Base-by-base conservation (phyloP, 768 basidiomycete genomes). In the Tulasnella sp. region DNA sequence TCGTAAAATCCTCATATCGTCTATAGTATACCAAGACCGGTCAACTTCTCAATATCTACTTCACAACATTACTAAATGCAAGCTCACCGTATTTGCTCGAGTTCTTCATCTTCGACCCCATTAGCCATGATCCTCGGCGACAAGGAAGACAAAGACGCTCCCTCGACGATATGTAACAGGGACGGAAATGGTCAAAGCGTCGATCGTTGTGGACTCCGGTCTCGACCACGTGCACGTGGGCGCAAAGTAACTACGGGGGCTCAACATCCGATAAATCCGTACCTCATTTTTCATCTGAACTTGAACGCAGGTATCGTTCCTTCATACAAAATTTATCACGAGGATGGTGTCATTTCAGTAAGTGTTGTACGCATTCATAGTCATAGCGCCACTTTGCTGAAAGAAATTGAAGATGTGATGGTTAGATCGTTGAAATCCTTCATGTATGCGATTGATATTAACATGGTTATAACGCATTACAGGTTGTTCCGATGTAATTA, bases 1-100 rank as follows among this genome's bases (percentile, higher is more conserved):
- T 93, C 37, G 81, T 82, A 63, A 95, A 95, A 68, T 95, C 90
- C 65, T 92, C 85, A 69, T 92, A 93, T 54, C 85, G 86, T 57
- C 90, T 91, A 57, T 19, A 29, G 34, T 46, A 56, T 31, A 40
- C 39, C 50, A 33, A 62, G 20, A 65, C 58, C 52, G 55, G n/a
- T n/a, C n/a, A n/a, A n/a, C n/a, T n/a, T n/a, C n/a, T n/a, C n/a
- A n/a, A 24, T 39, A 29, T 25, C 47, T 16, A 15, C 3, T 24
- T 16, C 33, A 15, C 5, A 37, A 31, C 24, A 35, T 22, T 10
- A 6, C 39, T 33, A 27, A n/a, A 50, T 32, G 19, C 27, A 25
- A 9, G 55, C 68, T 47, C 55, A 81, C 81, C 77, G 70, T 51
- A 81, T 80, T 58, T 75, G 70, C 60, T 79, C 80, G 46, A 80